These are phyloP conservation scores for Sicyos edulis DNA, from an alignment of 306 rosid species.

Conservation along the genomic window DNA sequence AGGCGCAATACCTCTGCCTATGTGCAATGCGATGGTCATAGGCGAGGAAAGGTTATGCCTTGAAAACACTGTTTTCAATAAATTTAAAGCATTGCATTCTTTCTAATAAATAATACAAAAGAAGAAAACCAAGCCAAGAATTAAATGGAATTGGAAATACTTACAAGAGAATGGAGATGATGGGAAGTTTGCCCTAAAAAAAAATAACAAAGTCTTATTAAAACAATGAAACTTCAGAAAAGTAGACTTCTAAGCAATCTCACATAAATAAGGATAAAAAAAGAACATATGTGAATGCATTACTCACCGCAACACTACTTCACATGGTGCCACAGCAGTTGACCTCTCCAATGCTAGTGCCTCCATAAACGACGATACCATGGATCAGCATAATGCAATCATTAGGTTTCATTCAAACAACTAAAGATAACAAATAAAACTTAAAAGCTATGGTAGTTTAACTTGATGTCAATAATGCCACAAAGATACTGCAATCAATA, in stretches of 20 bases:
- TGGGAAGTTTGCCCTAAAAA: slow-evolving; percentile 27
- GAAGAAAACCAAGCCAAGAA: not conserved
- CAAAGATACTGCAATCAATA: too few species aligned
- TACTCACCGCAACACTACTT: slow-evolving; percentile 46
- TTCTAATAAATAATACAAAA: not conserved
- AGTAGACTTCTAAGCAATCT: not conserved
- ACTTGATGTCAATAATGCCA: too few species aligned
- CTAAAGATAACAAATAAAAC: too few species aligned
- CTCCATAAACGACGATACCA: slow-evolving; percentile 58
- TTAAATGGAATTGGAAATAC: slow-evolving; percentile 24
- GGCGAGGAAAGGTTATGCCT: too few species aligned
- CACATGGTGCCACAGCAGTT: slow-evolving; percentile 39
- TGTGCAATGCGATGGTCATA: too few species aligned
- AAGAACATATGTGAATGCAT: not conserved
- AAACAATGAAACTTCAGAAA: not conserved
- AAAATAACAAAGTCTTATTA: slow-evolving; percentile 4
- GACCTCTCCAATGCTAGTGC: slow-evolving; percentile 59
- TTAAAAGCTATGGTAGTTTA: too few species aligned
- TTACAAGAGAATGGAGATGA: slow-evolving; percentile 31
- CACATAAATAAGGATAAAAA: not conserved
- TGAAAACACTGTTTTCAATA: too few species aligned
- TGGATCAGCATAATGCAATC: slow-evolving; percentile 73
- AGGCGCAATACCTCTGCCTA: too few species aligned
- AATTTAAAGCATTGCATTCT: not conserved
- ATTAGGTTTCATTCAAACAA: slow-evolving; percentile 20